These are phyloP conservation scores for Castanopsis chinensis DNA, from an alignment of 306 rosid genomes.

Conservation along the genomic window DNA sequence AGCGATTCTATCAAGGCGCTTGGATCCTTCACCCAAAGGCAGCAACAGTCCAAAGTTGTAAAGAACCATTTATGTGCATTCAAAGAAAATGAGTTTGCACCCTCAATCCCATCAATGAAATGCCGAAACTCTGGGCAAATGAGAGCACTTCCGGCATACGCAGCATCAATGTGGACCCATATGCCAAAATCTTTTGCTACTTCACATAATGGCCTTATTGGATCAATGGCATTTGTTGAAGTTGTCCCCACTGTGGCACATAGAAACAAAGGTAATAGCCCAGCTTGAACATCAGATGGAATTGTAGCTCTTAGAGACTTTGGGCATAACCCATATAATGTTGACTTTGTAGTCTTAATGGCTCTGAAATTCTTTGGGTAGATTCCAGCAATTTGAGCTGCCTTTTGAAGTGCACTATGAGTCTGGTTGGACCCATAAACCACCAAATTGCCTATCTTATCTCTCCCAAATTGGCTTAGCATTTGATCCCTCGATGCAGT, in stretches of 20 bases:
- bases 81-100: slow-evolving; percentile 34
- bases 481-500: slow-evolving; percentile 34
- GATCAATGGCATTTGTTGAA: too few relatives aligned
- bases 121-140: slow-evolving; percentile 48
- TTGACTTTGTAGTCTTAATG: slow-evolving; percentile 5
- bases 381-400: slow-evolving; percentile 27
- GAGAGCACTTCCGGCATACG: slow-evolving; percentile 41
- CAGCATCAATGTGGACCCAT: slow-evolving; percentile 49
- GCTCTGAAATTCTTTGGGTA: slow-evolving; percentile 6
- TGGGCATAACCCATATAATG: too few relatives aligned
- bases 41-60: slow-evolving; percentile 38
- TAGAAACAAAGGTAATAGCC: too few relatives aligned
- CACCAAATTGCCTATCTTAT: slow-evolving; percentile 19
- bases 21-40: slow-evolving; percentile 35
- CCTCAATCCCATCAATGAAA: slow-evolving; percentile 31
- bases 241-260: too few relatives aligned
- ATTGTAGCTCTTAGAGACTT: too few relatives aligned
- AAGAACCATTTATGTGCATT: slow-evolving; percentile 49
- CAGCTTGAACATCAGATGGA: too few relatives aligned
- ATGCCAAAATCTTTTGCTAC: slow-evolving; percentile 12
- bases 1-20: slow-evolving; percentile 11
- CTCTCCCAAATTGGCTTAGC: slow-evolving; percentile 15
- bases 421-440: slow-evolving; percentile 51
- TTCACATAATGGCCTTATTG: too few relatives aligned
- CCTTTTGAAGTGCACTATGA: slow-evolving; percentile 12